Base-by-base conservation (phyloP, 2,329 filamentous ascomycete genomes). In the Scolecobasidium constrictum region DNA sequence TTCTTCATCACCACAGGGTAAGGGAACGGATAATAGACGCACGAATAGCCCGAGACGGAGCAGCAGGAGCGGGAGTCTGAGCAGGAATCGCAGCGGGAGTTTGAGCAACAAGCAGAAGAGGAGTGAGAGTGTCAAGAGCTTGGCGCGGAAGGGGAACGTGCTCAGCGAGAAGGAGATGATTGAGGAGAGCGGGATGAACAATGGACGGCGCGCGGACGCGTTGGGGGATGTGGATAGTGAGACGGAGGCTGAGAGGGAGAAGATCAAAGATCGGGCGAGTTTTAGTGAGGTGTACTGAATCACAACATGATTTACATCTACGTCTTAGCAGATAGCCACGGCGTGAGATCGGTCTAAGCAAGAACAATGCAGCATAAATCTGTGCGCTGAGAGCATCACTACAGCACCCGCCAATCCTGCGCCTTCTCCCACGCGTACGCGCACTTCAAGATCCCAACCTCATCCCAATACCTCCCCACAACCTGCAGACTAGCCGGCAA, bases 161-260 rank as follows among this genome's bases (percentile, higher is more conserved):
- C 49, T 48, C 11, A 50, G 60, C 26, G 57, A 62, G 28, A 52
- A 60, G 19, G 52, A 60, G 48, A 52, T 51, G 13, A 57, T 61
- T 45, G 54, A 60, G 15, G 64, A 71, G 48, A 67, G 63, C 21
- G 68, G 68, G 1, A 70, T 72, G 66, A 63, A 63, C 0, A 50
- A 47, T 3, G 66, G 66, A 2, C 56, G 58, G 16, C 53, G 59
- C 28, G 68, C 68, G 1, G 67, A 72, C 51, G 54, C 62, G 4
- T 52, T 72, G 13, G 68, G 68, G 1, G 67, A 71, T 48, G 62
- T 62, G 40, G 42, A 46, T n/a, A 18, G 36, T 18, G 44, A 45
- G 12, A 26, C 20, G 17, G 40, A 77, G 76, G 50, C 75, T 21
- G 58, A 46, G 33, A 34, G 37, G 22, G 19, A 22, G 40, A 43